Evolutionary conservation across 108 stramenopile genomes (phyloP).

Genomic region (Aurantiochytrium sp.): DNA sequence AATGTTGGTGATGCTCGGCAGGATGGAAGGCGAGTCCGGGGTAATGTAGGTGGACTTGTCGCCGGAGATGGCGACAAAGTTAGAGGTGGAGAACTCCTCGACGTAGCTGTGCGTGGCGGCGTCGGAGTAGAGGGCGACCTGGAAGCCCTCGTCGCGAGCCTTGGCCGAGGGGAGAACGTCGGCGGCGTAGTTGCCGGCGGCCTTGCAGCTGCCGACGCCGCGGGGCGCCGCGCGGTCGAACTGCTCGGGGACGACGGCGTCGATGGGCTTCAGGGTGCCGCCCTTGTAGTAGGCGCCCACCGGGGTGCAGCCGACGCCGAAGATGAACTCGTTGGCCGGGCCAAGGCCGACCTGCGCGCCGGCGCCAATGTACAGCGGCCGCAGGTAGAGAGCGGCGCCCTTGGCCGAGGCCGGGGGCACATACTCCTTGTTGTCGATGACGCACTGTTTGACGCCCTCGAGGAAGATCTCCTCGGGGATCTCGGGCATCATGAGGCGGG

Average conservation of each 20-base stretch:
- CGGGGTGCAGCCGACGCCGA: constrained; percentile 84
- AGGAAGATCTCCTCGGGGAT: constrained; percentile 77
- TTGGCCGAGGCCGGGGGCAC: constrained; percentile 90
- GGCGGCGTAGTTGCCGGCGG: constrained; percentile 97
- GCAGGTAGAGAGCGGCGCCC: constrained; percentile 86
- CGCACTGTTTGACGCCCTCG: constrained; percentile 77
- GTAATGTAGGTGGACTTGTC: constrained; percentile 76
- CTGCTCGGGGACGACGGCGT: constrained; percentile 81
- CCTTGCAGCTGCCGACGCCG: constrained; percentile 92
- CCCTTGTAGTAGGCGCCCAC: constrained; percentile 98
- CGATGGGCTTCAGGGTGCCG: constrained; percentile 76
- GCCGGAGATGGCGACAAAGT: constrained; percentile 89
- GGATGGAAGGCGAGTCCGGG: constrained; percentile 78
- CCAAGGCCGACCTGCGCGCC: constrained; percentile 91
- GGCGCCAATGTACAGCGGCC: constrained; percentile 88
- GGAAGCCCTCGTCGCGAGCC: constrained; percentile 90
- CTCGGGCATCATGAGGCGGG: constrained; percentile 84
- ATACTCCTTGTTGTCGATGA: constrained; percentile 85
- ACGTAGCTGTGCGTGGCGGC: constrained; percentile 77
- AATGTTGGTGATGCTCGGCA: constrained; percentile 93
- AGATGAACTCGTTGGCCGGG: constrained; percentile 94
- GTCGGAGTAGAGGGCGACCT: constrained; percentile 92
- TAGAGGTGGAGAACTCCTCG: constrained; percentile 97
- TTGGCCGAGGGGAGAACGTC: constrained; percentile 90
- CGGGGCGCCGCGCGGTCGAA: constrained; percentile 94